phyloP scores from a whole-genome alignment of 352 stramenopile genomes.

The Phytophthora litchii region DNA sequence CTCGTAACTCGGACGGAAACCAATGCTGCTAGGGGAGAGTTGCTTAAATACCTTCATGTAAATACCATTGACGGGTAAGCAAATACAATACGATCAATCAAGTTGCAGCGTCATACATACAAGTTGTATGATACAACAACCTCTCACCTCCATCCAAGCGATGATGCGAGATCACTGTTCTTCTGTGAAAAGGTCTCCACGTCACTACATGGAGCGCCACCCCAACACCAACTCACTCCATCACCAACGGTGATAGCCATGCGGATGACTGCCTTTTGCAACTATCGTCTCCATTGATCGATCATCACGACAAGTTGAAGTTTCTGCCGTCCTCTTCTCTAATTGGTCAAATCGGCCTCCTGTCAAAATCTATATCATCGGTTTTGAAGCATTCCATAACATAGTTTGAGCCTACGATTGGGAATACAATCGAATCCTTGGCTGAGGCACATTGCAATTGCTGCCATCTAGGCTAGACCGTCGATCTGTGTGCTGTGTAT shows the following conservation, averaged over 20 bases:
- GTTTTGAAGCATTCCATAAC: background rate
- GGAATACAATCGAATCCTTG: constrained; percentile 26
- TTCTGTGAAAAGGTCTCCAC: constrained; percentile 15
- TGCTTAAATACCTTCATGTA: too few relatives aligned
- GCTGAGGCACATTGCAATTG: constrained; percentile 17
- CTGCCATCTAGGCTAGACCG: background rate
- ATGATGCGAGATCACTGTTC: constrained; percentile 10
- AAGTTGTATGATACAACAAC: background rate
- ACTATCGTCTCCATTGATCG: background rate
- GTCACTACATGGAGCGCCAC: constrained; percentile 17
- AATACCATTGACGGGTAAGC: too few relatives aligned
- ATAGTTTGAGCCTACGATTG: constrained; percentile 2
- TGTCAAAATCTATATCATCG: constrained; percentile 1
- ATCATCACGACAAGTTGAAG: constrained; percentile 20
- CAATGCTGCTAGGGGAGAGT: too few relatives aligned
- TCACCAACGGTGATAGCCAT: constrained; percentile 1
- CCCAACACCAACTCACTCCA: constrained; percentile 2
- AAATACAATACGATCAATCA: constrained; percentile 2
- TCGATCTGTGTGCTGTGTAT: background rate
- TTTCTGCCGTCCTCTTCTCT: background rate
- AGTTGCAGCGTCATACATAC: constrained; percentile 1
- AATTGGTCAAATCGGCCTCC: constrained; percentile 6
- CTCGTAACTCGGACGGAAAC: too few relatives aligned
- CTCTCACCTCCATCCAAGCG: background rate
- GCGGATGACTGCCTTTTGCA: constrained; percentile 19